phyloP scores from a whole-genome alignment of 352 stramenopile species.

The Globisporangium okanoganense region DNA sequence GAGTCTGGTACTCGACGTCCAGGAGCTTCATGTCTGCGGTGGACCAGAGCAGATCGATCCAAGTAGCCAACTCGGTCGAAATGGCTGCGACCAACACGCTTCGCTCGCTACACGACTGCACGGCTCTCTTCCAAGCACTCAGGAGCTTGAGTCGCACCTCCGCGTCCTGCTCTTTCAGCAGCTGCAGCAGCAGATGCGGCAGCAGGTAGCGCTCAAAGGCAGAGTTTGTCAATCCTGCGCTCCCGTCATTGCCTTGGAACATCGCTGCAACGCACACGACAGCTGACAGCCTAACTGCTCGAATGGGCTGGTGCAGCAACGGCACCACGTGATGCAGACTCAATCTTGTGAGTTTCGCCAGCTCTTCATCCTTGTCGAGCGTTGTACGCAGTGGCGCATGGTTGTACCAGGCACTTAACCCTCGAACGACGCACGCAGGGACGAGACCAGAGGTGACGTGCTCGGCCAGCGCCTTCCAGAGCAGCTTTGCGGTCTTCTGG shows the following conservation, averaged over 20 bases:
- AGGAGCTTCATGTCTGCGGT: slow-evolving; percentile 25
- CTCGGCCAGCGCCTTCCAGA: slow-evolving; percentile 39
- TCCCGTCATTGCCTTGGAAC: slow-evolving; percentile 15
- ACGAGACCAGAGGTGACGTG: slow-evolving; percentile 28
- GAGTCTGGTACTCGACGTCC: slow-evolving; percentile 19
- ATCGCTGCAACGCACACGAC: slow-evolving; percentile 44
- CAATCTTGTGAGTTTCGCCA: slow-evolving; percentile 22
- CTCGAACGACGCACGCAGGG: slow-evolving; percentile 24
- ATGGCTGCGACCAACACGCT: slow-evolving; percentile 22
- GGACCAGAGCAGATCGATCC: slow-evolving; percentile 57
- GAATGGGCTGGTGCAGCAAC: slow-evolving; percentile 57
- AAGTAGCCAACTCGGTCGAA: slow-evolving; percentile 20
- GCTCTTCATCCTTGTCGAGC: slow-evolving; percentile 22
- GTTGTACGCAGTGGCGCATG: slow-evolving; percentile 16
- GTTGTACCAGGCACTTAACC: slow-evolving; percentile 45
- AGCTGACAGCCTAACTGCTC: slow-evolving; percentile 36
- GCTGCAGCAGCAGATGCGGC: slow-evolving; percentile 58
- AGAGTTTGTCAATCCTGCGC: neutral
- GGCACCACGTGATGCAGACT: slow-evolving; percentile 36
- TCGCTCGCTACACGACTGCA: slow-evolving; percentile 22
- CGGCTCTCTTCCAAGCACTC: slow-evolving; percentile 35
- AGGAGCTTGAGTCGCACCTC: slow-evolving; percentile 25
- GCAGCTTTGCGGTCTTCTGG: slow-evolving; percentile 20
- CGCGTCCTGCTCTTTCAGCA: slow-evolving; percentile 44
- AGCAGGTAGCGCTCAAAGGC: slow-evolving; percentile 28